Base-by-base conservation (phyloP, 148 eudicot species). In the Linanthus parryae region DNA sequence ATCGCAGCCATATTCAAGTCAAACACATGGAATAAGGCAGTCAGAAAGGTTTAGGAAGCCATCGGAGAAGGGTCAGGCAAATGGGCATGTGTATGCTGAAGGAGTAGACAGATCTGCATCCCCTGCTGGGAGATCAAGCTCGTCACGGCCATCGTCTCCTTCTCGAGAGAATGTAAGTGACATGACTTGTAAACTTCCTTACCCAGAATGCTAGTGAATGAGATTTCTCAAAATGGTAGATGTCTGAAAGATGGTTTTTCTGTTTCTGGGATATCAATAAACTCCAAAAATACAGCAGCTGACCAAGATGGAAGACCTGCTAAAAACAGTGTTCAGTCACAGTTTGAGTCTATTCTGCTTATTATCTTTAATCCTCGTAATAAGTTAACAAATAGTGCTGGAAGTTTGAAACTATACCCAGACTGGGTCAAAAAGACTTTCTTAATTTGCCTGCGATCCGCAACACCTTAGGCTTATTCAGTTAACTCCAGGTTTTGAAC, bases 101-200 rank as follows among this genome's bases (percentile, higher is more conserved):
- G 62, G 31, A 19, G 73, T 46, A 29, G 54, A 29, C 5, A 45
- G 20, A 66, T 44, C 49, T 41, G 56, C 29, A 37, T 33, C 52
- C 26, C 31, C 51, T 54, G 25, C 37, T 29, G 52, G 18, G 40
- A 54, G 58, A 57, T 58, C 60, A 52, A 55, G 12, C 39, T 60
- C 54, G 53, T 69, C 73, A 41, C 82, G 74, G 20, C 59, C 60
- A 42, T 63, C 74, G 43, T 78, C 90, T 35, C 65, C 89, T 52
- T 78, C 88, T 43, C 62, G 23, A 22, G 76, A 80, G 46, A 76
- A 76, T 54, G 54, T 41, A 34, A 63, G 63, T 59, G 76, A 66
- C 8, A 62, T 69, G 56, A 72, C 42, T 33, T 57, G 61, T 63
- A 39, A 56, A 44, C 47, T 56, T 27, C 35, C 45, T 39, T 22